Evolutionary conservation across 1,139 yeast genomes (phyloP).

Genomic region (Pneumocystis carinii): DNA sequence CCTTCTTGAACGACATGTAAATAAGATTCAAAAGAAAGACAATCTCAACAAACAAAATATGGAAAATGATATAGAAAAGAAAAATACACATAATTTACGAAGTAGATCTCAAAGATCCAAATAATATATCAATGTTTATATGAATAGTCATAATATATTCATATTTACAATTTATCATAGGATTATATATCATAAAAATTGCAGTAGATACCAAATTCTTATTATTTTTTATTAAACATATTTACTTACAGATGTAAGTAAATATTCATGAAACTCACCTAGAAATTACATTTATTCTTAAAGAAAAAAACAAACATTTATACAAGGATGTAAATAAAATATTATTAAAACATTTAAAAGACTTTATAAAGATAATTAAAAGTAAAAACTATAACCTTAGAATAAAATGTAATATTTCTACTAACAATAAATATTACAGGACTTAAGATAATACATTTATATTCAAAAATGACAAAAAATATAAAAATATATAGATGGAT

Average conservation of each 20-base stretch:
- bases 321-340: neutral
- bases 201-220: neutral
- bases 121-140: neutral
- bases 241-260: neutral
- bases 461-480: too few relatives aligned
- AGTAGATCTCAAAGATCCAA: neutral
- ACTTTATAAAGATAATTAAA: neutral
- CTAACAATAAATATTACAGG: too few relatives aligned
- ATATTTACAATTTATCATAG: neutral
- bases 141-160: neutral
- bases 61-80: neutral
- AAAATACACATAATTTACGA: neutral
- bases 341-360: neutral
- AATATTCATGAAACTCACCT: neutral
- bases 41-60: neutral
- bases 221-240: neutral
- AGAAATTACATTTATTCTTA: neutral
- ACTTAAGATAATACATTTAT: too few relatives aligned
- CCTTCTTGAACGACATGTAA: neutral
- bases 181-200: neutral
- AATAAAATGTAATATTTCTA: too few relatives aligned
- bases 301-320: neutral
- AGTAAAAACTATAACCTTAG: neutral
- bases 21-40: neutral
- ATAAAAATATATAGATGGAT: too few relatives aligned